Base-by-base conservation (phyloP, 2,329 filamentous ascomycete species). In the Drechslera avenae region DNA sequence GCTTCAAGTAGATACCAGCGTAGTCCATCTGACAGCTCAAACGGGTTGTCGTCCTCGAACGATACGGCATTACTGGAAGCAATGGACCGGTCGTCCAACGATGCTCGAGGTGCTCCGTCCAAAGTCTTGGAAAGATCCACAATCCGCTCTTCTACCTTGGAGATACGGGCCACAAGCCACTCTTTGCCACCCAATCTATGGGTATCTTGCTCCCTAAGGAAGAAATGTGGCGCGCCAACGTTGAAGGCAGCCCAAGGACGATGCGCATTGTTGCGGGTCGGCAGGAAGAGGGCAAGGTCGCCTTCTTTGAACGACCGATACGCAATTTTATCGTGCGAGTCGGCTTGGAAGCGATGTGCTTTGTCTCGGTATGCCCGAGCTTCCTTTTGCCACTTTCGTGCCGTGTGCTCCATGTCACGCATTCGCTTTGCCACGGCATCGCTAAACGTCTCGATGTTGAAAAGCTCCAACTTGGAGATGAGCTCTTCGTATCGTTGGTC, bases 241-340 rank as follows among this genome's bases (percentile, higher is more conserved):
- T 99, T 99, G 81, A 99, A 99, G 0, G 94, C 94, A 4, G 94
- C 94, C 94, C 94, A 99, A 0, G 94, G 93, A 13, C 93, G 89
- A 4, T 91, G 94, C 31, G 89, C 90, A 74, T 97, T 92, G 69
- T 97, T 97, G 30, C 93, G 83, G 0, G 94, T 99, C 0, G 94
- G 94, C 33, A 99, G 77, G 77, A 99, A 99, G 2, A 99, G 76
- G 10, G 93, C 94, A 12, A 99, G 81, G 68, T 99, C 94, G 6
- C 94, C 93, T 73, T 97, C 92, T 69, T 97, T 97, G 79, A 99
- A 99, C 42, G 93, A 87, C 54, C 88, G 88, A 71, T 94, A 97
- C 2, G 94, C 92, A 68, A 99, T 97, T 78, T 97, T 97, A 62
- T 96, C 90, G 64, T 96, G 90, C 0, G 90, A 86, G 66, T 97